These are phyloP conservation scores for Cenococcum geophilum DNA, from an alignment of 495 filamentous ascomycete genomes.

Conservation along the genomic window DNA sequence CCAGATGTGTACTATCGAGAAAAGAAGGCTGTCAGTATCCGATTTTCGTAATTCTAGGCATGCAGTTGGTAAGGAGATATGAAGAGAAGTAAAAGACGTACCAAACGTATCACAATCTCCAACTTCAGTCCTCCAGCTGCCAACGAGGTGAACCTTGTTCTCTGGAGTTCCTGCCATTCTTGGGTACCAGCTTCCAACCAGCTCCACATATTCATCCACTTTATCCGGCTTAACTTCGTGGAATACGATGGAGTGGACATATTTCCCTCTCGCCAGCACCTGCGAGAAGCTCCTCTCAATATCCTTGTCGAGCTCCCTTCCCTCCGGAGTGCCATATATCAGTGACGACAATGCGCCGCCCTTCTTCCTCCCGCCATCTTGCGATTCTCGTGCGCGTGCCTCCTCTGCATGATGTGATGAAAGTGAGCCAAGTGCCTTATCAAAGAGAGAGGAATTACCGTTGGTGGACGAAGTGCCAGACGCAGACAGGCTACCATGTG, in stretches of 20 bases:
- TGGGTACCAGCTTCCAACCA: slow-evolving; percentile 92
- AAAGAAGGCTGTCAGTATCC: neutral
- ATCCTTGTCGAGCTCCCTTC: slow-evolving; percentile 83
- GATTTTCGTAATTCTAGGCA: neutral
- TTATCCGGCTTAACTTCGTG: slow-evolving; percentile 93
- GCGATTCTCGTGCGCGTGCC: slow-evolving; percentile 41
- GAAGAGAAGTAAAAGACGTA: slow-evolving; percentile 39
- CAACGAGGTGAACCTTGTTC: slow-evolving; percentile 92
- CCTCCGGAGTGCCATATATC: slow-evolving; percentile 95
- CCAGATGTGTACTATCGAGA: slow-evolving; percentile 83
- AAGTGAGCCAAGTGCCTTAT: slow-evolving; percentile 35
- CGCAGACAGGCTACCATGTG: slow-evolving; percentile 42
- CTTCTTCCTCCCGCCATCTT: slow-evolving; percentile 47
- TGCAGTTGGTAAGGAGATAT: neutral
- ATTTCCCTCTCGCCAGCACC: slow-evolving; percentile 91
- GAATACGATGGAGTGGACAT: slow-evolving; percentile 96
- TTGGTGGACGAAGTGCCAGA: slow-evolving; percentile 24
- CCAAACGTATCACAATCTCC: slow-evolving; percentile 97
- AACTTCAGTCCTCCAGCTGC: slow-evolving; percentile 97
- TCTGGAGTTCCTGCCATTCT: slow-evolving; percentile 69
- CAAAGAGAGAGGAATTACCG: slow-evolving; percentile 15
- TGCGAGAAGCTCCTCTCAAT: slow-evolving; percentile 92
- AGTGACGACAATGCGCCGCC: slow-evolving; percentile 57
- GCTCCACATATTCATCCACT: slow-evolving; percentile 87
- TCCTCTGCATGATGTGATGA: slow-evolving; percentile 33